phyloP scores from a whole-genome alignment of 495 filamentous ascomycete genomes.

The Tuber microsphaerosporum region DNA sequence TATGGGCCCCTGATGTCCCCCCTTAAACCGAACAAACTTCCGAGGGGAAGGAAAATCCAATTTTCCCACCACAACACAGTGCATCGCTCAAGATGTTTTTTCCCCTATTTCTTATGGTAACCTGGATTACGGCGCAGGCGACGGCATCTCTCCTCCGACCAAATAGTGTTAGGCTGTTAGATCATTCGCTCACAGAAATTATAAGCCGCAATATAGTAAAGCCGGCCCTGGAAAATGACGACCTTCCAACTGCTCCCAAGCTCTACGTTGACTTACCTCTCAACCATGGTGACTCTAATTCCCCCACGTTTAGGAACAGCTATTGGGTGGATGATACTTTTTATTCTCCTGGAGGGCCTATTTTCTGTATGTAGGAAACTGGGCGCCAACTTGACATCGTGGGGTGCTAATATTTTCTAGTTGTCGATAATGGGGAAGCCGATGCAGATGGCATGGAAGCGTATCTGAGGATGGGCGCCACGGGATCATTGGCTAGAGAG shows the following conservation, averaged over 20 bases:
- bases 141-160: not conserved
- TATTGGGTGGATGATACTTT: conserved; percentile 51
- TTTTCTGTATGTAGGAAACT: conserved; percentile 43
- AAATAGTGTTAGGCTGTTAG: not conserved
- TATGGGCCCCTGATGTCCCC: not conserved
- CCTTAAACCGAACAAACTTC: not conserved
- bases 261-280: conserved; percentile 21
- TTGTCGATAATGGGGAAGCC: conserved; percentile 32
- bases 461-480: conserved; percentile 17
- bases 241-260: not conserved
- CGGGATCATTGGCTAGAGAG: conserved; percentile 19
- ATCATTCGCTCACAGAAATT: not conserved
- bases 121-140: not conserved
- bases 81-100: not conserved
- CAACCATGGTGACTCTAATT: conserved; percentile 23
- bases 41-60: not conserved
- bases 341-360: conserved; percentile 50
- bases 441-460: conserved; percentile 20
- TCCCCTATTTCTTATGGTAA: not conserved
- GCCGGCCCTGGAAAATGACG: not conserved
- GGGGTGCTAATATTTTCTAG: conserved; percentile 13
- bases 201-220: not conserved
- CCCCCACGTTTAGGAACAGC: conserved; percentile 50
- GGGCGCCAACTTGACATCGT: not conserved
- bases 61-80: not conserved